A percentile compares a stretch with the other conserved stretches of the same genome.
Evolutionary conservation across 768 basidiomycete species (phyloP).

Genomic region (Phaffia australis): DNA sequence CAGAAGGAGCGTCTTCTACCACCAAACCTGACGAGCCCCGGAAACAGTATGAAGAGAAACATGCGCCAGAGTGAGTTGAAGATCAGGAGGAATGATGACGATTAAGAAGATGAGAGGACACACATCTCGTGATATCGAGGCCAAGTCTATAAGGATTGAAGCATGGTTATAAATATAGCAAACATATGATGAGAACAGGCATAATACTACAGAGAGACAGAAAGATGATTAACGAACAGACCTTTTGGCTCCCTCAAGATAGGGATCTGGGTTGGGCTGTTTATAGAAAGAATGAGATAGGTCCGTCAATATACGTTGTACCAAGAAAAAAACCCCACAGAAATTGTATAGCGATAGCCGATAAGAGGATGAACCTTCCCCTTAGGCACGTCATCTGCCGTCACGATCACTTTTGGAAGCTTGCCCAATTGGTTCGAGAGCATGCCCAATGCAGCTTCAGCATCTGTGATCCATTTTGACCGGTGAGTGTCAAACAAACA

Average conservation of each 20-base stretch:
- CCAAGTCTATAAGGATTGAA: not conserved
- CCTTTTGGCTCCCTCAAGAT: conserved; percentile 13
- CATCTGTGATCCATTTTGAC: not conserved
- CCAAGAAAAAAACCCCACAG: not conserved
- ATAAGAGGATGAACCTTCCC: conserved; percentile 11
- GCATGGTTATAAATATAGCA: too few species aligned
- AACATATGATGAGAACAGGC: too few species aligned
- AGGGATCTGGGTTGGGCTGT: conserved; percentile 22
- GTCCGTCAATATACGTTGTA: not conserved
- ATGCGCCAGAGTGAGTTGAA: not conserved
- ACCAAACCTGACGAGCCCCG: conserved; percentile 52
- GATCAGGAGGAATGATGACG: not conserved
- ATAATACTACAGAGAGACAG: too few species aligned
- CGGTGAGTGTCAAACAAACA: too few species aligned
- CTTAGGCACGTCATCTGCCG: conserved; percentile 12
- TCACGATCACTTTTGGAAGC: conserved; percentile 16
- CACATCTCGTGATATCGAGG: conserved; percentile 8
- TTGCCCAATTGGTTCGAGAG: conserved; percentile 5
- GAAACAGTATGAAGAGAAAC: not conserved
- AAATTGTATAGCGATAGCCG: not conserved
- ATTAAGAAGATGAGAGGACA: not conserved
- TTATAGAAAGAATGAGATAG: not conserved
- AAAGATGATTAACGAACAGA: too few species aligned
- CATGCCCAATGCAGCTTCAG: not conserved
- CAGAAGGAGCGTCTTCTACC: conserved; percentile 80